Evolutionary conservation across 495 filamentous ascomycete genomes (phyloP).

Genomic region (Tetracladium setigerum): DNA sequence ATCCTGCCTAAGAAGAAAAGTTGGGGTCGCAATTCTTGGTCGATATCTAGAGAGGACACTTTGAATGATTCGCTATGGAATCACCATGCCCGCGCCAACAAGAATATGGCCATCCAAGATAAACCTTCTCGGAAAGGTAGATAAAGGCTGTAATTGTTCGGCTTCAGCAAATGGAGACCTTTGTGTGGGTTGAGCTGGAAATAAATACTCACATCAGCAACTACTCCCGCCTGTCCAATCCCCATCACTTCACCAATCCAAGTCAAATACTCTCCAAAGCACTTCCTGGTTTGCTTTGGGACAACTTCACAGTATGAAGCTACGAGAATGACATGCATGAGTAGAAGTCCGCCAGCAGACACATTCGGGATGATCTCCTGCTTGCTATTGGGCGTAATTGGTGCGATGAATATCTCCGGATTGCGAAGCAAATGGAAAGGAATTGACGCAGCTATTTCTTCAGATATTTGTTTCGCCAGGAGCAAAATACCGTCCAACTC

Average conservation of each 20-base stretch:
- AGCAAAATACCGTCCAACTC: too few relatives aligned
- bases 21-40: too few relatives aligned
- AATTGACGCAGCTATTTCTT: conserved; percentile 26
- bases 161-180: too few relatives aligned
- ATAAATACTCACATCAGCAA: too few relatives aligned
- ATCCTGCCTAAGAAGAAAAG: too few relatives aligned
- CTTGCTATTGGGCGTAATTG: background rate
- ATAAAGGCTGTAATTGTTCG: too few relatives aligned
- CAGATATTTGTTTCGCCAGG: conserved; percentile 5
- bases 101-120: too few relatives aligned
- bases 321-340: conserved; percentile 28
- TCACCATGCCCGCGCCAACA: too few relatives aligned
- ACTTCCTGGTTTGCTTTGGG: conserved; percentile 8
- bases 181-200: too few relatives aligned
- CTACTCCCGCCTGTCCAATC: conserved; percentile 22
- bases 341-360: conserved; percentile 23
- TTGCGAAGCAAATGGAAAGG: conserved; percentile 27
- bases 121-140: too few relatives aligned
- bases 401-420: conserved; percentile 21
- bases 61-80: too few relatives aligned
- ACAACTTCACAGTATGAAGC: conserved; percentile 21
- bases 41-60: too few relatives aligned
- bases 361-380: conserved; percentile 20
- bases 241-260: conserved; percentile 30
- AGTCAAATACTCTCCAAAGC: conserved; percentile 16